Evolutionary conservation across 169 alveolate genomes (phyloP), one percentile per base, ranked within the genome.

Genomic region (Cytauxzoon felis): DNA sequence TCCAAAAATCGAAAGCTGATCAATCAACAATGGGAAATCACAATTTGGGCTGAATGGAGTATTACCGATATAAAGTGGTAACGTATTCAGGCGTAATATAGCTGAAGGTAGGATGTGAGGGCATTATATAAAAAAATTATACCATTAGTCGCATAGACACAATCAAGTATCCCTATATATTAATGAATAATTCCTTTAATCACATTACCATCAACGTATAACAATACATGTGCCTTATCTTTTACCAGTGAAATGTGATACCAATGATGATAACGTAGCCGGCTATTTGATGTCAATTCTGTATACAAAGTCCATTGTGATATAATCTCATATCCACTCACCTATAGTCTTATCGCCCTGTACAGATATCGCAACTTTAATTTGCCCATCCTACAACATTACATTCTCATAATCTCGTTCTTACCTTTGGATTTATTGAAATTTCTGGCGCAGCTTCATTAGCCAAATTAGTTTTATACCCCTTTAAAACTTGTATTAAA

Each of bases 371-470:
- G 67, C 86, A 19, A 86, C 81, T 51, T 87, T 78, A 45, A 90
- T 65, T 32, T 90, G 64, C 38, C 95, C 95, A 51, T 60, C 81
- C 93, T 88, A 32, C 18, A 9, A 38, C 48, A 1, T 18, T 11
- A 49, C 60, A 36, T 32, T 33, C 18, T 21, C 24, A 19, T 11
- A 23, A 30, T 30, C 8, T 36, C 21, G 42, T 32, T 16, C 29
- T 61, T 71, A 87, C 94, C 52, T 72, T 82, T 21, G 95, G 92
- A 47, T 90, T 88, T 18, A 90, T 62, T n/a, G 90, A 71, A 18
- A 90, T 81, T 26, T 91, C 93, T 8, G 95, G 95, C n/a, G 93
- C 65, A 29, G 93, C 91, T 41, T 88, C 93, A 48, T 78, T 84
- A 11, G 75, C 76, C 19, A 82, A 71, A 42, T 88, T 89, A 34